Conservation (phyloP, 2,329 filamentous ascomycete species). For the Nigrospora sphaerica region DNA sequence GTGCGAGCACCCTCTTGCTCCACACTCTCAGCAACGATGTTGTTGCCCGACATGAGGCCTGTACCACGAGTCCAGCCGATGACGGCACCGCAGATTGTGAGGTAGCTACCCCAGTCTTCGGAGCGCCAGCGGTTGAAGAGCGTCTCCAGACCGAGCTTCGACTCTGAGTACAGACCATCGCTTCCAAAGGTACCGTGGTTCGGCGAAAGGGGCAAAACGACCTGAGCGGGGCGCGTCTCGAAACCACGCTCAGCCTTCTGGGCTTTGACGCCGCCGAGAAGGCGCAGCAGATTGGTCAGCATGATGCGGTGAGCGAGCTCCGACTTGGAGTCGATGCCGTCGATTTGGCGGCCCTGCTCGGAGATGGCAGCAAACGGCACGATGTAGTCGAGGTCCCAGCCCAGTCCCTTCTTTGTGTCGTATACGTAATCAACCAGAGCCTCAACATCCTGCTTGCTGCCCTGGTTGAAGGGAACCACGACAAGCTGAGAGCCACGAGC, state of each 20-base stretch:
- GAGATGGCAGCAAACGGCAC: constrained; percentile 96
- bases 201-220: constrained; percentile 89
- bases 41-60: constrained; percentile 96
- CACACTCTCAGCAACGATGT: constrained; percentile 93
- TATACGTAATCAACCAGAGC: constrained; percentile 94
- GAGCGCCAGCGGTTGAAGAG: constrained; percentile 98
- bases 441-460: constrained; percentile 96
- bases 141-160: constrained; percentile 93
- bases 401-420: constrained; percentile 89
- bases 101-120: constrained; percentile 94
- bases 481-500: constrained; percentile 93
- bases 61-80: constrained; percentile 99
- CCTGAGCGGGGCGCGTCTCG: constrained; percentile 92
- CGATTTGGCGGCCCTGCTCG: constrained; percentile 95
- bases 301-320: constrained; percentile 98
- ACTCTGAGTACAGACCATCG: constrained; percentile 96
- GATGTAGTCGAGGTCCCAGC: constrained; percentile 96
- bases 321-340: constrained; percentile 92
- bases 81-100: constrained; percentile 95
- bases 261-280: constrained; percentile 82
- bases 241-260: constrained; percentile 85
- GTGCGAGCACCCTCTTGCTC: constrained; percentile 95
- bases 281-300: constrained; percentile 91
- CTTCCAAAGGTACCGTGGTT: constrained; percentile 99
- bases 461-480: constrained; percentile 98